A percentile compares a stretch with the other conserved stretches of the same genome.
Evolutionary conservation across 2,329 filamentous ascomycete genomes (phyloP).

Genomic region (Chaetomium strumarium): DNA sequence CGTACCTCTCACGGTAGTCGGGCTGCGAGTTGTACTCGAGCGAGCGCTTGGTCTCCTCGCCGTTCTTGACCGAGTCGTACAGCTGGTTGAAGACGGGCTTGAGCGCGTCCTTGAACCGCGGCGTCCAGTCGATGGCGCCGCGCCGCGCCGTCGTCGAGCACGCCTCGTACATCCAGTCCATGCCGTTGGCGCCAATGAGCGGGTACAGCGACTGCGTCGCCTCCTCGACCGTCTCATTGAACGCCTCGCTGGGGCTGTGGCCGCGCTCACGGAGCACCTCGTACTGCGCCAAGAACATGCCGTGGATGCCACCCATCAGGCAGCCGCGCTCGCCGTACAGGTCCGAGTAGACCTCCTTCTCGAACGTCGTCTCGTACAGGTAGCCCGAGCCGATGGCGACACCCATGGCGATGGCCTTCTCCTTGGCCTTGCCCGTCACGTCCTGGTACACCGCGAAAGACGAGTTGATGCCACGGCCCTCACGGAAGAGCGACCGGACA

Average conservation of each 20-base stretch:
- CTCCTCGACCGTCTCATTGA: constrained; percentile 99
- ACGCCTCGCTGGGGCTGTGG: constrained; percentile 95
- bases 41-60: constrained; percentile 90
- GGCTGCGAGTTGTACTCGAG: constrained; percentile 94
- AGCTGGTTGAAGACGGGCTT: constrained; percentile 99
- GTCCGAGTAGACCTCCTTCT: constrained; percentile 99
- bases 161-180: constrained; percentile 99
- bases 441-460: constrained; percentile 98
- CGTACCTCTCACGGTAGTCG: constrained; percentile 96
- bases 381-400: constrained; percentile 96
- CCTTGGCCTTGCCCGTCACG: constrained; percentile 94
- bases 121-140: constrained; percentile 98
- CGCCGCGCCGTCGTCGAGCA: constrained; percentile 98
- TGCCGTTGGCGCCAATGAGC: constrained; percentile 92
- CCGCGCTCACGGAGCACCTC: constrained; percentile 98
- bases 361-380: constrained; percentile 99
- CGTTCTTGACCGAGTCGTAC: constrained; percentile 87
- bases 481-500: constrained; percentile 96
- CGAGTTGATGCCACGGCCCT: constrained; percentile 99
- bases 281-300: constrained; percentile 99
- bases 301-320: constrained; percentile 99
- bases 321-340: constrained; percentile 99
- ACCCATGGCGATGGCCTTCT: constrained; percentile 95
- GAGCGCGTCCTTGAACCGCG: constrained; percentile 93
- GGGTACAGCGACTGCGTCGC: constrained; percentile 97